These are phyloP conservation scores for Ogataea wickerhamii DNA, from an alignment of 805 yeast species.

Conservation along the genomic window DNA sequence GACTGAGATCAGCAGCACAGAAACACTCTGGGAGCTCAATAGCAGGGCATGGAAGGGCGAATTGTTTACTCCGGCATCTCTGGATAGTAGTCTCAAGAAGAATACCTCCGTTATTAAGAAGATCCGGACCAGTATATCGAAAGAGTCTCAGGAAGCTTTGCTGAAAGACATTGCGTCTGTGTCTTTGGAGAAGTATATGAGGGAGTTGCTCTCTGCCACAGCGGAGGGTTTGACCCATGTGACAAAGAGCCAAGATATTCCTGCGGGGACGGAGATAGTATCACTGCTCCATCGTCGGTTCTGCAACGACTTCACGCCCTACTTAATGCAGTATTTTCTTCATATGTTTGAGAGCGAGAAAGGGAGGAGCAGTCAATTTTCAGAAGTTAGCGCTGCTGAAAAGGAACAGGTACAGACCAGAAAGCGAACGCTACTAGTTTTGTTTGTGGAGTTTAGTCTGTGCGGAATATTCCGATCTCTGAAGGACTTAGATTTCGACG, in stretches of 20 bases:
- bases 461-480: constrained; percentile 52
- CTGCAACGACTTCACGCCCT: constrained; percentile 46
- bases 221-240: constrained; percentile 58
- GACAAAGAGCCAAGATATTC: constrained; percentile 52
- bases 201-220: constrained; percentile 62
- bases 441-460: constrained; percentile 55
- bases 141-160: constrained; percentile 46
- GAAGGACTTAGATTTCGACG: constrained; percentile 39
- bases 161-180: constrained; percentile 59
- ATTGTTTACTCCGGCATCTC: constrained; percentile 24
- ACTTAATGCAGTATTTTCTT: constrained; percentile 40
- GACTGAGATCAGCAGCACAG: no score
- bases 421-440: constrained; percentile 45
- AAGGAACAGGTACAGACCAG: constrained; percentile 33
- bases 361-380: neutral
- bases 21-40: no score
- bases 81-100: constrained; percentile 78
- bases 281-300: constrained; percentile 80
- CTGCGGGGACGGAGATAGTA: constrained; percentile 62
- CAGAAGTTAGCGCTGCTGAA: constrained; percentile 19
- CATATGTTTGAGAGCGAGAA: constrained; percentile 37
- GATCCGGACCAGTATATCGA: constrained; percentile 52
- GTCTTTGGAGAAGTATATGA: constrained; percentile 68
- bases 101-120: constrained; percentile 78
- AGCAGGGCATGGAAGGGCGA: constrained; percentile 53